Conservation (phyloP, 129 eudicot genomes). For the Scalesia atractyloides region DNA sequence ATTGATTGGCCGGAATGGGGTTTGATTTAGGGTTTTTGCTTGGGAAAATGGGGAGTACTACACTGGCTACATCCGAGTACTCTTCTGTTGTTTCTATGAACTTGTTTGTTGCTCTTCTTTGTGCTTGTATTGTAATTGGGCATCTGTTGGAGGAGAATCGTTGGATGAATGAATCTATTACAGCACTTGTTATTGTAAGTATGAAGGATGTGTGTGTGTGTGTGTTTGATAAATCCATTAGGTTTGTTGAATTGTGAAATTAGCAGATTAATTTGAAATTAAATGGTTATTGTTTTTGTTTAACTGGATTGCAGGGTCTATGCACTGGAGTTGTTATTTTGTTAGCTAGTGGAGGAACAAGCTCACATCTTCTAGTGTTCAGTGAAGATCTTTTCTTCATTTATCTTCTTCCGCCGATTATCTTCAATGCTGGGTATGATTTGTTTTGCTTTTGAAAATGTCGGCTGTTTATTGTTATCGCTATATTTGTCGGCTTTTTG, state of each 20-base stretch:
- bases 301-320: conserved; percentile 54
- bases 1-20: conserved; percentile 44
- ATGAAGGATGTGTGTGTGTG: not conserved
- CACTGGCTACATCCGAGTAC: conserved; percentile 54
- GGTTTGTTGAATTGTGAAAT: conserved; percentile 1
- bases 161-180: conserved; percentile 95
- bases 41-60: conserved; percentile 30
- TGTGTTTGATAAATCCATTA: not conserved
- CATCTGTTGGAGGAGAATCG: conserved; percentile 87
- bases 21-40: conserved; percentile 41
- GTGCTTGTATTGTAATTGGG: conserved; percentile 84
- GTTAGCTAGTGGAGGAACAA: conserved; percentile 72
- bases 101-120: conserved; percentile 80
- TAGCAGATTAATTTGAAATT: not conserved
- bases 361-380: conserved; percentile 71
- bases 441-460: not conserved
- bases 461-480: not conserved
- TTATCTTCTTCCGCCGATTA: conserved; percentile 90
- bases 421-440: conserved; percentile 88
- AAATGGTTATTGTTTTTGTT: not conserved
- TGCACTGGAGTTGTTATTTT: conserved; percentile 77
- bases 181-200: conserved; percentile 84
- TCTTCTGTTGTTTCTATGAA: conserved; percentile 68
- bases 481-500: not conserved
- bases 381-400: conserved; percentile 96